Conservation (phyloP, 805 yeast genomes). For the Clavispora asparagi region DNA sequence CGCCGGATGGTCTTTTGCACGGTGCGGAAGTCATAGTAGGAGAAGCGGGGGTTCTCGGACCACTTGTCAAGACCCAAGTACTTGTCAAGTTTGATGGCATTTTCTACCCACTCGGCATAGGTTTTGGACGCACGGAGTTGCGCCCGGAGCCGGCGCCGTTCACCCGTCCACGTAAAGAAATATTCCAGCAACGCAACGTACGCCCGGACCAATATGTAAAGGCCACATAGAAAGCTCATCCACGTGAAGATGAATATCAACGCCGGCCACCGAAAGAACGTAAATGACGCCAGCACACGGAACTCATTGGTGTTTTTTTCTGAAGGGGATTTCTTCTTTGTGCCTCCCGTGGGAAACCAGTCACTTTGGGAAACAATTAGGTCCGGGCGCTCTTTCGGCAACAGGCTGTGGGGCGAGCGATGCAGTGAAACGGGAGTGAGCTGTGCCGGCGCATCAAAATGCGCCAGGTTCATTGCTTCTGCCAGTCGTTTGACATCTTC, state of each 20-base stretch:
- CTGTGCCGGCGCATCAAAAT: slow-evolving; percentile 3
- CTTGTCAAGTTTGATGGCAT: slow-evolving; percentile 54
- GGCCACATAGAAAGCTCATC: slow-evolving; percentile 44
- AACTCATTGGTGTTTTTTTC: slow-evolving; percentile 29
- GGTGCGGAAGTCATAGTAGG: slow-evolving; percentile 65
- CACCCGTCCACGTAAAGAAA: slow-evolving; percentile 56
- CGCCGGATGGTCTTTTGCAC: slow-evolving; percentile 43
- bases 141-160: slow-evolving; percentile 44
- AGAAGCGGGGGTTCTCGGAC: slow-evolving; percentile 56
- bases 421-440: slow-evolving; percentile 3
- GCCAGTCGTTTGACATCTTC: background rate
- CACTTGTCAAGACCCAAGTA: slow-evolving; percentile 58
- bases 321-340: slow-evolving; percentile 4
- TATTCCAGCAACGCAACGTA: slow-evolving; percentile 63
- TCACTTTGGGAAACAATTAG: slow-evolving; percentile 20
- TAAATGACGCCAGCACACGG: slow-evolving; percentile 28
- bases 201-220: slow-evolving; percentile 50
- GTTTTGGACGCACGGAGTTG: slow-evolving; percentile 43
- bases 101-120: slow-evolving; percentile 58
- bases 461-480: background rate
- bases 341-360: slow-evolving; percentile 22
- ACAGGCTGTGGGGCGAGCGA: background rate
- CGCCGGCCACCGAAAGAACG: slow-evolving; percentile 61
- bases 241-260: slow-evolving; percentile 48
- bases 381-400: slow-evolving; percentile 9